These are phyloP conservation scores for Kalaharituber pfeilii DNA, from an alignment of 2,329 filamentous ascomycete genomes.

Conservation along the genomic window DNA sequence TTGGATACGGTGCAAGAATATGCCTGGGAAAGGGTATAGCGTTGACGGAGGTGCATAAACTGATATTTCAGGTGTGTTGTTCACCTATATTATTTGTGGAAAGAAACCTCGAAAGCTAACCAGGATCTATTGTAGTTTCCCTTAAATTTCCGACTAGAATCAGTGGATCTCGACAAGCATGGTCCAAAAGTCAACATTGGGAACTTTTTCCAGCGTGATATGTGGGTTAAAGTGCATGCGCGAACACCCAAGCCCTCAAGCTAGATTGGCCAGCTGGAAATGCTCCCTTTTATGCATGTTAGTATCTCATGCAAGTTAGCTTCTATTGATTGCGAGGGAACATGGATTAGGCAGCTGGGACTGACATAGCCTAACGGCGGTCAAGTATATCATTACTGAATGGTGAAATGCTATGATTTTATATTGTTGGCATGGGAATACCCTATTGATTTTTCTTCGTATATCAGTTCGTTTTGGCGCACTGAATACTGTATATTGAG, in stretches of 20 bases:
- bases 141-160: constrained; percentile 26
- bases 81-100: not conserved
- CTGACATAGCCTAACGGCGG: too few relatives aligned
- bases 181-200: not conserved
- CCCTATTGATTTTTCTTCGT: too few relatives aligned
- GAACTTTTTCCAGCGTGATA: not conserved
- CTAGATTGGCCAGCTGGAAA: too few relatives aligned
- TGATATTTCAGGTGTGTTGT: constrained; percentile 28
- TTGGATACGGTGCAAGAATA: constrained; percentile 35
- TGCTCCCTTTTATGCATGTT: too few relatives aligned
- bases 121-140: constrained; percentile 26
- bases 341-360: too few relatives aligned
- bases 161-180: constrained; percentile 17
- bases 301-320: too few relatives aligned
- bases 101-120: not conserved
- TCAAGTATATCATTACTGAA: too few relatives aligned
- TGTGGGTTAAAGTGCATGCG: not conserved
- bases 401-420: too few relatives aligned
- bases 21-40: constrained; percentile 44
- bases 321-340: too few relatives aligned
- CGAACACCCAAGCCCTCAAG: not conserved
- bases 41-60: constrained; percentile 45
- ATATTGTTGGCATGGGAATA: too few relatives aligned
- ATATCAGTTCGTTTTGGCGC: too few relatives aligned
- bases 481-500: too few relatives aligned